phyloP scores from a whole-genome alignment of 192 early-diverging fungal genomes.

The Backusella morwellensis region DNA sequence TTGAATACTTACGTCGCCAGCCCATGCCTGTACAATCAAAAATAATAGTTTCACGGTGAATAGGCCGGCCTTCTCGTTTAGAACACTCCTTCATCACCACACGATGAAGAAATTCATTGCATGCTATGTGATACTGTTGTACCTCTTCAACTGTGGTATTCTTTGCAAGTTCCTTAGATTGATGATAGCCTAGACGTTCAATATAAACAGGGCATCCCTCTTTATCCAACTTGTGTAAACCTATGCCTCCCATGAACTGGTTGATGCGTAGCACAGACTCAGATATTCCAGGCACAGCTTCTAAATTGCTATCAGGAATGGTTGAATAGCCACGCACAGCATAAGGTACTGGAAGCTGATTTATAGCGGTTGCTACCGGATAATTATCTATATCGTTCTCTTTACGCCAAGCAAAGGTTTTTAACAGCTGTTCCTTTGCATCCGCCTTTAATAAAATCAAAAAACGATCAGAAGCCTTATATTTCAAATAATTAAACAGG shows the following conservation, averaged over 20 bases:
- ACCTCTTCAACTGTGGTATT: constrained; percentile 59
- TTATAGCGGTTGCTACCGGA: constrained; percentile 55
- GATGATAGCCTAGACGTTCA: constrained; percentile 77
- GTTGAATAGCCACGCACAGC: constrained; percentile 63
- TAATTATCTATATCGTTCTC: constrained; percentile 55
- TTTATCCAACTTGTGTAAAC: constrained; percentile 88
- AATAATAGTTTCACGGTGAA: constrained; percentile 86
- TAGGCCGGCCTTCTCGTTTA: constrained; percentile 53
- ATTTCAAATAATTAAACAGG: background rate
- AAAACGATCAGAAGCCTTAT: no score
- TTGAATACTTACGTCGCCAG: constrained; percentile 56
- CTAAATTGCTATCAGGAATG: constrained; percentile 65
- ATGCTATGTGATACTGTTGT: constrained; percentile 63
- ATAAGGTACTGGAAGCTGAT: constrained; percentile 60
- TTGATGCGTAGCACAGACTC: constrained; percentile 61
- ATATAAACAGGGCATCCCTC: constrained; percentile 89
- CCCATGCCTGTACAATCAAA: constrained; percentile 89
- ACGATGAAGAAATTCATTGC: constrained; percentile 69
- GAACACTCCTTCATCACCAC: constrained; percentile 80
- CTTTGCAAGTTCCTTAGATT: constrained; percentile 63
- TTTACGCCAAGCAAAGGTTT: constrained; percentile 61
- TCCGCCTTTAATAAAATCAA: constrained; percentile 42
- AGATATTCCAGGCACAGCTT: constrained; percentile 49
- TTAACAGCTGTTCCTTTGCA: constrained; percentile 57
- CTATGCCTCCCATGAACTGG: constrained; percentile 66